phyloP scores from a whole-genome alignment of 352 stramenopile genomes.

The Phytophthora agathidicida region DNA sequence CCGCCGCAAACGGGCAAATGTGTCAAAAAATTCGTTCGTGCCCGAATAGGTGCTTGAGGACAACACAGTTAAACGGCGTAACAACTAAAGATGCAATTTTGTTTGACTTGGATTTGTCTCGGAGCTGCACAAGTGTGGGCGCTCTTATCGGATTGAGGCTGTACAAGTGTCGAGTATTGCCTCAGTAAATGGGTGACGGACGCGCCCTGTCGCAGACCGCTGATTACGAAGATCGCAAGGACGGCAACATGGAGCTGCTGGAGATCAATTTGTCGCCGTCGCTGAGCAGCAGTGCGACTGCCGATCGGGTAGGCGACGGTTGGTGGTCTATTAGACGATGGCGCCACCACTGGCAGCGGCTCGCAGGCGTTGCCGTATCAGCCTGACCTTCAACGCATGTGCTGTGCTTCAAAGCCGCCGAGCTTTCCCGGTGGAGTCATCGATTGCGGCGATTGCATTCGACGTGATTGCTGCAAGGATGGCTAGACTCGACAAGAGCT shows the following conservation, averaged over 20 bases:
- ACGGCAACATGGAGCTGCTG: too few relatives aligned
- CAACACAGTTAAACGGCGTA: not conserved
- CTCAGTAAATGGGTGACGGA: conserved; percentile 6
- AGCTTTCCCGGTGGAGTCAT: conserved; percentile 26
- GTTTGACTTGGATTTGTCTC: not conserved
- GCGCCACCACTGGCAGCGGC: too few relatives aligned
- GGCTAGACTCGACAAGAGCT: conserved; percentile 12
- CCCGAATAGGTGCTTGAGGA: conserved; percentile 18
- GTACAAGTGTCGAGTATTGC: not conserved
- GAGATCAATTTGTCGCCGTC: too few relatives aligned
- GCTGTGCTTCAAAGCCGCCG: conserved; percentile 15
- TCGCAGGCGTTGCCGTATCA: too few relatives aligned
- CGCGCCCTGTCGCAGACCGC: conserved; percentile 6
- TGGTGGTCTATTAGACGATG: too few relatives aligned
- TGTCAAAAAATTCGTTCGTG: conserved; percentile 10
- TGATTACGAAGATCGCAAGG: too few relatives aligned
- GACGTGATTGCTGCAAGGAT: conserved; percentile 12
- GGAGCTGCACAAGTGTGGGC: conserved; percentile 7
- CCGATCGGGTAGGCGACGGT: too few relatives aligned
- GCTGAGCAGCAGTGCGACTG: too few relatives aligned
- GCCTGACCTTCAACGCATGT: conserved; percentile 1
- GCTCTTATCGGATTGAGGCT: not conserved
- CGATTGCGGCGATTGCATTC: not conserved
- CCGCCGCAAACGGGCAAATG: conserved; percentile 17
- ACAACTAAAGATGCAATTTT: not conserved